These are phyloP conservation scores for Rhizopus delemar DNA, from an alignment of 371 early-diverging fungal species.

Conservation along the genomic window DNA sequence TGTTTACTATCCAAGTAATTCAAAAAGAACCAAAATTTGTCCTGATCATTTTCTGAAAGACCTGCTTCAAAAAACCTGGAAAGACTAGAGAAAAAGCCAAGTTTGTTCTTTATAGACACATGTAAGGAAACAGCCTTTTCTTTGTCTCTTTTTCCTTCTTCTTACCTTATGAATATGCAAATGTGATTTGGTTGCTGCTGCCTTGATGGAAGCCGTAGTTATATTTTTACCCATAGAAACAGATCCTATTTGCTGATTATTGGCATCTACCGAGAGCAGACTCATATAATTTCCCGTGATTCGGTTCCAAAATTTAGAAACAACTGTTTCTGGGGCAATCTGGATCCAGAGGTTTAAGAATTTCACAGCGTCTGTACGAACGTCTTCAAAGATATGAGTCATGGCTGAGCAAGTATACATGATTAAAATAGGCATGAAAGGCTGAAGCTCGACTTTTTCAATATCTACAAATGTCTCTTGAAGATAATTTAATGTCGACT, in stretches of 20 bases:
- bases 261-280: conserved; percentile 38
- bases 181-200: conserved; percentile 44
- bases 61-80: conserved; percentile 48
- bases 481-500: conserved; percentile 35
- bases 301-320: conserved; percentile 62
- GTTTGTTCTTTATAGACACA: conserved; percentile 26
- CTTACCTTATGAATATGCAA: conserved; percentile 47
- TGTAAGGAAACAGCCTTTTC: background rate
- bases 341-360: conserved; percentile 77
- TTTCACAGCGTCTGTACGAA: conserved; percentile 78
- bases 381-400: conserved; percentile 88
- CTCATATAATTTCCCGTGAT: conserved; percentile 51
- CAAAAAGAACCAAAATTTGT: conserved; percentile 54
- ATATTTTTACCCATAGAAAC: background rate
- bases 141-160: background rate
- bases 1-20: conserved; percentile 51
- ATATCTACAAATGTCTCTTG: conserved; percentile 33
- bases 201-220: conserved; percentile 34
- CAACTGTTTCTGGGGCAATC: conserved; percentile 60
- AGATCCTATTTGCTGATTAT: conserved; percentile 3
- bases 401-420: conserved; percentile 85
- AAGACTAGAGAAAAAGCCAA: conserved; percentile 41
- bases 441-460: conserved; percentile 64
- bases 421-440: conserved; percentile 76
- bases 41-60: conserved; percentile 29